phyloP scores from a whole-genome alignment of 805 yeast genomes.

The Metschnikowia picachoensis region DNA sequence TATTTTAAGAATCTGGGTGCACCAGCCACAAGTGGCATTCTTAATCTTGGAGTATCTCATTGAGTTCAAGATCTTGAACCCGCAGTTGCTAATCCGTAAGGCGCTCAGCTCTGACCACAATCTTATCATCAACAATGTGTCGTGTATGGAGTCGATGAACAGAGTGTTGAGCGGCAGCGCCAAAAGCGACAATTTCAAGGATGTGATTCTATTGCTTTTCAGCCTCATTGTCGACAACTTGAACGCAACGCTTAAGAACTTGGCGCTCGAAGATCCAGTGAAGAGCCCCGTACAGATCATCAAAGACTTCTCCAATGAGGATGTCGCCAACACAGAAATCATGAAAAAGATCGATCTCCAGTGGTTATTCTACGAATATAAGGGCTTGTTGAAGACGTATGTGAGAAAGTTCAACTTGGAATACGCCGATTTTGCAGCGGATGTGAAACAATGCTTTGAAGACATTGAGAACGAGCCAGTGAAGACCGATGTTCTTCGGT shows the following conservation, averaged over 20 bases:
- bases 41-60: conserved; percentile 41
- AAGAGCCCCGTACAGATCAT: conserved; percentile 23
- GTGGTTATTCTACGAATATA: conserved; percentile 42
- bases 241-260: conserved; percentile 22
- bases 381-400: conserved; percentile 39
- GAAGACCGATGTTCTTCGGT: conserved; percentile 13
- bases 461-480: conserved; percentile 16
- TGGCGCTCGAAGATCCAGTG: conserved; percentile 19
- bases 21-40: conserved; percentile 44
- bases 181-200: conserved; percentile 18
- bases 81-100: conserved; percentile 26
- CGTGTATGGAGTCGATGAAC: conserved; percentile 42
- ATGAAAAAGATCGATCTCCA: conserved; percentile 30
- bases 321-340: conserved; percentile 21
- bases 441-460: conserved; percentile 9
- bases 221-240: conserved; percentile 28
- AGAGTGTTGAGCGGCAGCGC: conserved; percentile 28
- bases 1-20: conserved; percentile 40
- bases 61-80: conserved; percentile 33
- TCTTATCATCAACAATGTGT: conserved; percentile 37
- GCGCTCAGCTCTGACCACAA: conserved; percentile 26
- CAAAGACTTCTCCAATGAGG: conserved; percentile 26
- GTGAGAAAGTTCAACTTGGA: conserved; percentile 26
- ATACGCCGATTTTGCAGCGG: conserved; percentile 14
- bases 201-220: conserved; percentile 21